Base-by-base conservation (phyloP, 2,329 filamentous ascomycete genomes). In the Emydomyces testavorans region DNA sequence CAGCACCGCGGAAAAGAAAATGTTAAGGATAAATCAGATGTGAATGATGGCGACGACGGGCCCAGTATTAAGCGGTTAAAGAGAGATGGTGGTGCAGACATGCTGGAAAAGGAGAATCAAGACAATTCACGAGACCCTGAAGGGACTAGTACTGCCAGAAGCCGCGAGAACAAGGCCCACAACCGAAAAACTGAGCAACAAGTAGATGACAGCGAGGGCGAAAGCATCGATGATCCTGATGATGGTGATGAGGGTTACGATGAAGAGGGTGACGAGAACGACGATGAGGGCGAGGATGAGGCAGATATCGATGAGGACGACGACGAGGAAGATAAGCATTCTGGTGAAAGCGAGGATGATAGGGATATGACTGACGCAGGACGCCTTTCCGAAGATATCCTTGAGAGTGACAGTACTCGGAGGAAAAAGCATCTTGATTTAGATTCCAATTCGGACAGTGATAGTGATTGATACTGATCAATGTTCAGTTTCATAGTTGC, bases 11-110 rank as follows among this genome's bases (percentile, higher is more conserved):
- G 56, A 11, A 58, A 67, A 53, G 65, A 68, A 51, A 65, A 63
- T 28, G 61, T 63, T 23, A 69, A 67, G 56, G 62, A 65, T 38
- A 60, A 61, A 55, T 69, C 32, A 29, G 61, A 72, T 83, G 61
- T 72, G 75, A 53, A 78, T 80, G 57, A 69, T 89, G 58, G 40
- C 11, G 54, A 49, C 8, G 52, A 82, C 74, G 55, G 77, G 73
- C 67, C 80, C 79, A 28, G 80, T 88, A 53, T 53, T 34, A 59
- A 57, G 45, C 37, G 54, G 21, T 21, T 51, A 18, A 56, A 56
- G 44, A 36, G 53, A 13, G 54, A 60, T 42, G 53, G 50, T 23
- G 55, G 61, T 46, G 51, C 54, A 52, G 52, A 57, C 48, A 52
- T 23, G 4, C 11, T 13, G 21, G 40, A 23, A 5, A 15, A 29